Percentiles rank a stretch among this genome's conserved stretches.
Conservation (phyloP, 768 basidiomycete genomes). For the Rhizopogon salebrosus region DNA sequence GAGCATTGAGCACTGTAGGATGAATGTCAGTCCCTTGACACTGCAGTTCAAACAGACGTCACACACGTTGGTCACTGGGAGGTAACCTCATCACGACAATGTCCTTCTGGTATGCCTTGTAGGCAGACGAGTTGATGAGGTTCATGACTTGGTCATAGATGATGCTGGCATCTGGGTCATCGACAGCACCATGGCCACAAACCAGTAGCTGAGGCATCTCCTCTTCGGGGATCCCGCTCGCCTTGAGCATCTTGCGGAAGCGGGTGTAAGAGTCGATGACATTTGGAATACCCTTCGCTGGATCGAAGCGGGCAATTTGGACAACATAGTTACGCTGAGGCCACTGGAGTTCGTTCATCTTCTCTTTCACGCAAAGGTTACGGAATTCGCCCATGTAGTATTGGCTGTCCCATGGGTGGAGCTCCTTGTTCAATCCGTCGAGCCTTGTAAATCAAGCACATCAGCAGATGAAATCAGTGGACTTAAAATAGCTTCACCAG, state of each 20-base stretch:
- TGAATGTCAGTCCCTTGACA: slow-evolving; percentile 6
- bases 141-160: slow-evolving; percentile 79
- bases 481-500: slow-evolving; percentile 41
- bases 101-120: slow-evolving; percentile 51
- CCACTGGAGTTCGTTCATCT: slow-evolving; percentile 77
- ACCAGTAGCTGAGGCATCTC: slow-evolving; percentile 71
- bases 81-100: slow-evolving; percentile 76
- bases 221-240: slow-evolving; percentile 37
- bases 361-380: slow-evolving; percentile 67
- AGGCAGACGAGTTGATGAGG: slow-evolving; percentile 47
- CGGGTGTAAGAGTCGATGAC: slow-evolving; percentile 85
- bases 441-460: slow-evolving; percentile 42
- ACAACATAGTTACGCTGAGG: slow-evolving; percentile 80
- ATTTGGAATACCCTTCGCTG: slow-evolving; percentile 76
- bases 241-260: slow-evolving; percentile 64
- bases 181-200: slow-evolving; percentile 90
- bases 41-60: not conserved
- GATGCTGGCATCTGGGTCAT: slow-evolving; percentile 92
- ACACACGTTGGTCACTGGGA: slow-evolving; percentile 80
- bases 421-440: slow-evolving; percentile 92
- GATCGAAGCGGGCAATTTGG: slow-evolving; percentile 94
- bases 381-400: slow-evolving; percentile 90
- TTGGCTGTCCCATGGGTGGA: slow-evolving; percentile 74
- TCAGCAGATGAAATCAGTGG: not conserved
- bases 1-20: slow-evolving; percentile 68